These are phyloP conservation scores for Helotiales sp. DNA, from an alignment of 2,329 filamentous ascomycete species.

Conservation along the genomic window DNA sequence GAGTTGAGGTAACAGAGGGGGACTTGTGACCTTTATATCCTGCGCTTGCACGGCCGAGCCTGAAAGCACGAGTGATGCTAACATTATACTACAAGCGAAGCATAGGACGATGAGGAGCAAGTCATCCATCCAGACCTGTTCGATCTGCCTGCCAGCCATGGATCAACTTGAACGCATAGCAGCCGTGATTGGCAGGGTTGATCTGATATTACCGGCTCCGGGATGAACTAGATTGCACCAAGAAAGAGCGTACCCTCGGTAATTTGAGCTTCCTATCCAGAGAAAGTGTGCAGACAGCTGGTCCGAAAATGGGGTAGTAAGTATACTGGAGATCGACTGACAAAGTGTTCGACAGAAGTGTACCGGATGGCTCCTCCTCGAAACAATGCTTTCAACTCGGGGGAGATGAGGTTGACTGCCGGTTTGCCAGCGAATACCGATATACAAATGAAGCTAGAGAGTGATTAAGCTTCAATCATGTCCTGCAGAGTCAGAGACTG, in stretches of 20 bases:
- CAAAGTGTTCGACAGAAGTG: constrained; percentile 4
- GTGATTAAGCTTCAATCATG: constrained; percentile 16
- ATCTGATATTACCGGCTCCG: constrained; percentile 10
- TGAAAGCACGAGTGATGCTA: background rate
- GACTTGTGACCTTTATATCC: constrained; percentile 31
- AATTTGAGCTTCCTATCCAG: constrained; percentile 29
- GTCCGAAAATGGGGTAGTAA: background rate
- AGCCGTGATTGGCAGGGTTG: constrained; percentile 19
- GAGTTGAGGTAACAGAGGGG: constrained; percentile 12
- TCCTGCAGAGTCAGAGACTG: constrained; percentile 12
- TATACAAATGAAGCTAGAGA: background rate
- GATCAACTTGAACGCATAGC: constrained; percentile 18
- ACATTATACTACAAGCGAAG: constrained; percentile 7
- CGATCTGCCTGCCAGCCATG: constrained; percentile 4
- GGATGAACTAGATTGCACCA: constrained; percentile 16
- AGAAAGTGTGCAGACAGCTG: constrained; percentile 12
- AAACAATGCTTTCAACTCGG: constrained; percentile 21
- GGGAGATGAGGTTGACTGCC: constrained; percentile 19
- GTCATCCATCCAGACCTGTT: constrained; percentile 2
- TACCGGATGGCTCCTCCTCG: constrained; percentile 18
- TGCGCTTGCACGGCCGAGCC: constrained; percentile 4
- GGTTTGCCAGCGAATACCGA: constrained; percentile 11
- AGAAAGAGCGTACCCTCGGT: constrained; percentile 24
- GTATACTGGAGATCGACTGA: constrained; percentile 16
- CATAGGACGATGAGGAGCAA: constrained; percentile 14